Percentiles rank a stretch among this genome's conserved stretches.
Evolutionary conservation across 2,329 filamentous ascomycete species (phyloP).

Genomic region (Penicillium olsonii): DNA sequence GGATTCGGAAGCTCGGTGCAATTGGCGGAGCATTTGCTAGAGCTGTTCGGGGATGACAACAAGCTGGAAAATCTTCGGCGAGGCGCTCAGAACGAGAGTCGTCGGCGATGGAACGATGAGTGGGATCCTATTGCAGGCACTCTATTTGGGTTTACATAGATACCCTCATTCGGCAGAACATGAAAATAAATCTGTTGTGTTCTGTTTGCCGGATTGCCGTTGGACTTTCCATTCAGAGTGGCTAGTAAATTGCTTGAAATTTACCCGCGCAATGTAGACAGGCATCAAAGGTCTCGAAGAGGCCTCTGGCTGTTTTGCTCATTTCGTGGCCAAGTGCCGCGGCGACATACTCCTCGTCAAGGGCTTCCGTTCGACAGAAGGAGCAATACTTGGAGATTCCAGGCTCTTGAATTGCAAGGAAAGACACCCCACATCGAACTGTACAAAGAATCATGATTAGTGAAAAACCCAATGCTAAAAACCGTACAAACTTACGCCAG

Average conservation of each 20-base stretch:
- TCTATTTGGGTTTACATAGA: conserved; percentile 57
- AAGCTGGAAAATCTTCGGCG: conserved; percentile 63
- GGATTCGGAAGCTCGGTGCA: conserved; percentile 75
- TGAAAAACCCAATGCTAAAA: neutral
- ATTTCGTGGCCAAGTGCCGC: conserved; percentile 15
- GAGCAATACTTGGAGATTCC: conserved; percentile 56
- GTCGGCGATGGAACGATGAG: conserved; percentile 83
- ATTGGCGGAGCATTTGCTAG: conserved; percentile 62
- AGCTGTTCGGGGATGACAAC: conserved; percentile 61
- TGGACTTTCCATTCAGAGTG: neutral
- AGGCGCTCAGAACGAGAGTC: conserved; percentile 74
- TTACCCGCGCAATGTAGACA: conserved; percentile 40
- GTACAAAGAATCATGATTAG: conserved; percentile 9
- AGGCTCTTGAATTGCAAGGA: conserved; percentile 57
- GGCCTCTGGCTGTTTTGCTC: conserved; percentile 21
- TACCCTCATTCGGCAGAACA: neutral
- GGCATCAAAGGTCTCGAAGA: conserved; percentile 37
- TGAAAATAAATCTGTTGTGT: neutral
- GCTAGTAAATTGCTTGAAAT: conserved; percentile 27
- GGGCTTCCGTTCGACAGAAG: conserved; percentile 52
- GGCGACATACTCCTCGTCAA: conserved; percentile 46
- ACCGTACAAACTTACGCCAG: conserved; percentile 44
- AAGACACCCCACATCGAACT: conserved; percentile 58
- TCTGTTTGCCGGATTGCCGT: neutral
- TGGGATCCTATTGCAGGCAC: conserved; percentile 83